Evolutionary conservation across 164 flowering plant species (phyloP).

Genomic region (Paratinospora sagittata): DNA sequence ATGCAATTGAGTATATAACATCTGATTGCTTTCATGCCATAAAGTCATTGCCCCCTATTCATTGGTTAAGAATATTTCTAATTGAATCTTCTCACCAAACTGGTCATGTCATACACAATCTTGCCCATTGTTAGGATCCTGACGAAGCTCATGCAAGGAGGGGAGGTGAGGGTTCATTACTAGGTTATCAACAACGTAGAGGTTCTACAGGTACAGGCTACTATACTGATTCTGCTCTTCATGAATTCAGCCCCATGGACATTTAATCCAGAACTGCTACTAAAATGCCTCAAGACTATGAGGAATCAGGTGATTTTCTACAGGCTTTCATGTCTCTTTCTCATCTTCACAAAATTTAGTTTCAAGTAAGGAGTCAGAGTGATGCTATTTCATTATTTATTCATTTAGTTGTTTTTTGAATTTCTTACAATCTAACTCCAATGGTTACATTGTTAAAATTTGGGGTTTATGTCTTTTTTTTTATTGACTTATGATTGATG

Average conservation of each 20-base stretch:
- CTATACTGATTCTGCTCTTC: slow-evolving; percentile 18
- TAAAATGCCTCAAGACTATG: slow-evolving; percentile 52
- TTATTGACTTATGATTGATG: background rate
- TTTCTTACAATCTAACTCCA: too few species aligned
- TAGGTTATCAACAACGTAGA: slow-evolving; percentile 7
- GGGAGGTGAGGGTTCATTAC: slow-evolving; percentile 63
- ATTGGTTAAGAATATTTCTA: too few species aligned
- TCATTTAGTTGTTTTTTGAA: too few species aligned
- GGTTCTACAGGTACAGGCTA: background rate
- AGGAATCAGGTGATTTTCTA: slow-evolving; percentile 42
- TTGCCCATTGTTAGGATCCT: slow-evolving; percentile 48
- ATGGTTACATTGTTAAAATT: too few species aligned
- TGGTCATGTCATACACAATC: too few species aligned
- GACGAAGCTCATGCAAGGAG: slow-evolving; percentile 98
- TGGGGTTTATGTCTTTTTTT: too few species aligned
- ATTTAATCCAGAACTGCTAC: slow-evolving; percentile 58
- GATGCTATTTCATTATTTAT: too few species aligned
- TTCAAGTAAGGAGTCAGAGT: background rate
- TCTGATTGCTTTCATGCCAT: too few species aligned
- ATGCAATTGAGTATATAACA: too few species aligned
- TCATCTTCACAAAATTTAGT: background rate
- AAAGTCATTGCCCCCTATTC: too few species aligned
- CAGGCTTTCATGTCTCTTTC: too few species aligned
- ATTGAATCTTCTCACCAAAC: too few species aligned
- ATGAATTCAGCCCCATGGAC: slow-evolving; percentile 92